These are phyloP conservation scores for Protostelium mycophagum DNA, from an alignment of 78 protist species.

Conservation along the genomic window DNA sequence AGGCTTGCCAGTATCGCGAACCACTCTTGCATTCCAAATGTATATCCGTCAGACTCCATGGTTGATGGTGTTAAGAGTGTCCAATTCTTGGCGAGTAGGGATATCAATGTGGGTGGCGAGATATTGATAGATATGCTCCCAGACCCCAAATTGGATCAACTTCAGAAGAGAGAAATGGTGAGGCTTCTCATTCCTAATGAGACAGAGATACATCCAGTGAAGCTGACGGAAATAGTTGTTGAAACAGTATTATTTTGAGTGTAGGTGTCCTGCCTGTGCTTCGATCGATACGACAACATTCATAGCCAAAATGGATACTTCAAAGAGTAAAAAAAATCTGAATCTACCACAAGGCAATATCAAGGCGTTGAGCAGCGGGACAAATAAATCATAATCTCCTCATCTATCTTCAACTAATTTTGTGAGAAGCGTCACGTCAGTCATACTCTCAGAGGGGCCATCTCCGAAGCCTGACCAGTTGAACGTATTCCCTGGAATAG, in stretches of 20 bases:
- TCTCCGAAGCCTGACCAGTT: too few relatives aligned
- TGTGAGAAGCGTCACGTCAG: too few relatives aligned
- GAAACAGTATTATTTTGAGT: not conserved
- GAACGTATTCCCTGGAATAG: too few relatives aligned
- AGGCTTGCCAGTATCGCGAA: not conserved
- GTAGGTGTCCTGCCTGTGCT: not conserved
- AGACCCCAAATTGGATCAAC: not conserved
- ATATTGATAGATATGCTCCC: not conserved
- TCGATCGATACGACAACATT: not conserved
- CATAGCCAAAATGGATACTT: too few relatives aligned
- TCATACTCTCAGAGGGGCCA: too few relatives aligned
- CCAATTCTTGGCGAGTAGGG: not conserved
- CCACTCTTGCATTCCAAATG: not conserved
- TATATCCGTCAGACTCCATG: not conserved
- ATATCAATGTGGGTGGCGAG: not conserved
- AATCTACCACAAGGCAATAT: too few relatives aligned
- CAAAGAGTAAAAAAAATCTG: not conserved
- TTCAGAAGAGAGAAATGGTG: not conserved
- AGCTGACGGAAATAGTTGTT: too few relatives aligned
- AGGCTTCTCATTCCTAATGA: not conserved
- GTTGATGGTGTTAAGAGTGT: not conserved
- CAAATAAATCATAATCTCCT: too few relatives aligned
- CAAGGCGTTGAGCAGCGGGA: too few relatives aligned
- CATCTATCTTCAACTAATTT: too few relatives aligned
- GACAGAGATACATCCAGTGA: too few relatives aligned